Evolutionary conservation across 179 eudicot species (phyloP), one percentile per base, ranked within the genome.

Genomic region (Beta macrorhiza): DNA sequence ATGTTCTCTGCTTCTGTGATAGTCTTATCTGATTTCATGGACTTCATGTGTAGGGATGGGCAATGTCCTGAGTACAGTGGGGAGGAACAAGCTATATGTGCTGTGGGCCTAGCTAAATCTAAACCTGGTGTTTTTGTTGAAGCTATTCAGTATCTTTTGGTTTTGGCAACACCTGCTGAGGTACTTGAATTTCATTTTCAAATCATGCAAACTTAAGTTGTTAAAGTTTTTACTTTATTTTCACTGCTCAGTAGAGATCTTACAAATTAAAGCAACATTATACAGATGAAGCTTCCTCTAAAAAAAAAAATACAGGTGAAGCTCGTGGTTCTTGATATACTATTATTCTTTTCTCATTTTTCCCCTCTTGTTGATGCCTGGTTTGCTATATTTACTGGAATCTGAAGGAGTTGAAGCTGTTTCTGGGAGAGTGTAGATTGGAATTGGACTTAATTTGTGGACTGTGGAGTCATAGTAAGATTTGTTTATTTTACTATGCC

Each of bases 41-140:
- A 56, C 42, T 77, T 69, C 49, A n/a, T 82, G 69, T 79, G 56
- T 80, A 97, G 99, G 97, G 99, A 97, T 90, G 98, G 97, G 55
- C 99, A 94, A 72, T 97, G 99, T 82, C 97, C 95, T 71, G 99
- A 97, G 88, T 97, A 91, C 81, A 91, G 90, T 80, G 97, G 91
- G 67, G 99, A 97, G 89, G 98, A 94, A 84, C 97, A 97, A 91
- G 97, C 97, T 86, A 94, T 97, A 49, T 94, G 98, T 87, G 98
- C 98, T 77, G 98, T 97, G 86, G 98, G 97, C 85, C 87, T 97
- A 61, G 93, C 89, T 73, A 94, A 92, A 87, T 88, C 92, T 75
- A 97, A 91, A 85, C 90, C 95, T 83, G 97, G 98, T 67, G 87
- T 97, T 72, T 94, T 97, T 83, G 89, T 97, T 81, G 99, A 93